Conservation (phyloP, 768 basidiomycete species). For the Agaricus sinodeliciosus region DNA sequence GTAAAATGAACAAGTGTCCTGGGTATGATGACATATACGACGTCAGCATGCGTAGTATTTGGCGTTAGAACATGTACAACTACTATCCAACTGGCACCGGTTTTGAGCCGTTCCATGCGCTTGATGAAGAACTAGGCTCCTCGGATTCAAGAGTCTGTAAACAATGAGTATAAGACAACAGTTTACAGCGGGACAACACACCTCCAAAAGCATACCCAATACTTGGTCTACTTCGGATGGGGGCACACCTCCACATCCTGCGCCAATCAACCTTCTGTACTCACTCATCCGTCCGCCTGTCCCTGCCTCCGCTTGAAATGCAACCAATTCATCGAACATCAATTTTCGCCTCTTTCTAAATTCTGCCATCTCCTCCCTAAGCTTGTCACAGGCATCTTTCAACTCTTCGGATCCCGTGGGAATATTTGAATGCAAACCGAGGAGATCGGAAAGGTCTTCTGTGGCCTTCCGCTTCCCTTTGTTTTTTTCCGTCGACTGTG, state of each 20-base stretch:
- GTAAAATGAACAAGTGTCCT: background rate
- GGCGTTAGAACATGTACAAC: background rate
- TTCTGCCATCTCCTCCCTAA: constrained; percentile 60
- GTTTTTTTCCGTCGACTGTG: constrained; percentile 33
- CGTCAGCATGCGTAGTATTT: constrained; percentile 1
- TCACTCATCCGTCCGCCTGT: constrained; percentile 86
- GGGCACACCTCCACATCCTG: constrained; percentile 83
- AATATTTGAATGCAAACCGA: constrained; percentile 48
- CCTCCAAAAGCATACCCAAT: constrained; percentile 80
- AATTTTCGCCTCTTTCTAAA: constrained; percentile 63
- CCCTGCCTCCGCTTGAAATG: constrained; percentile 83
- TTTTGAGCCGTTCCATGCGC: constrained; percentile 38
- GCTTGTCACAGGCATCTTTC: constrained; percentile 46
- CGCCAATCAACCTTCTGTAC: constrained; percentile 83
- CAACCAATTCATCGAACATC: constrained; percentile 70
- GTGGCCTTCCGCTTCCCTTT: constrained; percentile 51
- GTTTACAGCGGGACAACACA: constrained; percentile 23
- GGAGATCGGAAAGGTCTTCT: constrained; percentile 62
- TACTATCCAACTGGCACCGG: constrained; percentile 23
- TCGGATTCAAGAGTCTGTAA: constrained; percentile 74
- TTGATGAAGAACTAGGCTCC: constrained; percentile 60
- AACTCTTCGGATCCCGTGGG: constrained; percentile 53
- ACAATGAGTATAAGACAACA: background rate
- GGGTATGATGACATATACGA: constrained; percentile 2
- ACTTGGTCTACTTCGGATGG: constrained; percentile 86